phyloP scores from a whole-genome alignment of 257 asterid genomes.

The Rubia yunnanensis region DNA sequence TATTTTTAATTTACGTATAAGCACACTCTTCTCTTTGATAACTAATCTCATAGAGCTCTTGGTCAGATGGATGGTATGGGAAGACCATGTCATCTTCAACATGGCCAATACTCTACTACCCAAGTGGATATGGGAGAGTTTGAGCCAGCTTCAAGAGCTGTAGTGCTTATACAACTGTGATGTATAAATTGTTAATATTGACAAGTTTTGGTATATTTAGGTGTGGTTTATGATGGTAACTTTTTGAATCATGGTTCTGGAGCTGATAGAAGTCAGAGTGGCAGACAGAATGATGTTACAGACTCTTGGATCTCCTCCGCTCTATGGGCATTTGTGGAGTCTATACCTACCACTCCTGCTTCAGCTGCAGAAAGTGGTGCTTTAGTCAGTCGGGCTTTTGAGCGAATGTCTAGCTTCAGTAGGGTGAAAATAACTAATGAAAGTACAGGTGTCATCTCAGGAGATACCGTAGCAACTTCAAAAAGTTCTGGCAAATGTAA shows the following conservation, averaged over 20 bases:
- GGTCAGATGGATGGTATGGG: slow-evolving; percentile 67
- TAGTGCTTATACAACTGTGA: slow-evolving; percentile 23
- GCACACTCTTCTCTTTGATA: slow-evolving; percentile 19
- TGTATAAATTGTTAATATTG: slow-evolving; percentile 41
- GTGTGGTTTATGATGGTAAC: slow-evolving; percentile 43
- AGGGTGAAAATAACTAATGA: slow-evolving; percentile 47
- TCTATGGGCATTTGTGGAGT: slow-evolving; percentile 88
- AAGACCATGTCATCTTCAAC: slow-evolving; percentile 33
- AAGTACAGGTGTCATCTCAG: slow-evolving; percentile 48
- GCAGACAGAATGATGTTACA: slow-evolving; percentile 44
- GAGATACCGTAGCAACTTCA: slow-evolving; percentile 40
- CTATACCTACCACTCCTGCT: slow-evolving; percentile 96
- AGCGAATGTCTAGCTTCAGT: slow-evolving; percentile 86
- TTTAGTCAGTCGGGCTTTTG: slow-evolving; percentile 74
- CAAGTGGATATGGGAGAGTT: slow-evolving; percentile 90
- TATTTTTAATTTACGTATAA: slow-evolving; percentile 10
- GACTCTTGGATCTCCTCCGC: slow-evolving; percentile 75
- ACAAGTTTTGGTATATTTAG: slow-evolving; percentile 55
- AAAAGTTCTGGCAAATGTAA: slow-evolving; percentile 39
- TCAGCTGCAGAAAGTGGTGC: slow-evolving; percentile 85
- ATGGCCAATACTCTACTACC: slow-evolving; percentile 79
- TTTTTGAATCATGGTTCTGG: slow-evolving; percentile 35
- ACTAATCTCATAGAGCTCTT: slow-evolving; percentile 57
- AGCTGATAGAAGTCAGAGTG: slow-evolving; percentile 38
- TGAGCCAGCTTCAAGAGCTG: slow-evolving; percentile 86